Base-by-base conservation (phyloP, 805 yeast genomes). In the Tetrapisispora namnaoensis region DNA sequence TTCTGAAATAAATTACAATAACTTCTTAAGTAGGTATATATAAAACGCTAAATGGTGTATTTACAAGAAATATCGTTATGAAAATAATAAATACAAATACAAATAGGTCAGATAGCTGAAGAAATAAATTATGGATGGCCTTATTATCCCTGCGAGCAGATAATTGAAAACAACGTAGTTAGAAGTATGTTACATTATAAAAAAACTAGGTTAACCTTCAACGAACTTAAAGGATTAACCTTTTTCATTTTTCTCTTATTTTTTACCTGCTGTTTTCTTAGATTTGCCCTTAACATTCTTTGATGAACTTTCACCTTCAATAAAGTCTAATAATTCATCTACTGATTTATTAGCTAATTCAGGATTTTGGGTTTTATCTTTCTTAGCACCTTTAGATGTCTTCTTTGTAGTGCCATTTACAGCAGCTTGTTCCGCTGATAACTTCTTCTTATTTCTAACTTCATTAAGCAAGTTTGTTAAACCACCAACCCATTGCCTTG, bases 321-420 rank as follows among this genome's bases (percentile, higher is more conserved):
- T 83, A 60, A 79, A 86, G 51, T 74, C 72, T 67, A 86, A 69
- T 51, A 86, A 73, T 51, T 84, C 95, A 47, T 83, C 91, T 47
- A 86, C 76, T 18, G 87, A 79, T 65, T 81, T 76, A 47, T 71
- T 68, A 8, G 85, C 82, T 52, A 85, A 71, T 35, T 76, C 77
- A 17, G 84, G 79, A 55, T 74, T 71, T 37, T 74, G 65, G 40
- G 62, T 56, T 24, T 64, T 63, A 16, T 61, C 53, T 51, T 68
- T 71, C 53, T 68, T 67, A 13, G 49, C n/a, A 5, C 51, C 51
- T 35, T 52, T 59, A 37, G 44, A 48, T n/a, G 45, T 46, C n/a
- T 50, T 49, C 8, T 21, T 16, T 6, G 35, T 22, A 49, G 56
- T 50, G 42, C 49, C 45, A 43, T 49, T 49, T 6, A 57, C 54